Evolutionary conservation across 441 rosid species (phyloP).

Genomic region (Populus hybrid): DNA sequence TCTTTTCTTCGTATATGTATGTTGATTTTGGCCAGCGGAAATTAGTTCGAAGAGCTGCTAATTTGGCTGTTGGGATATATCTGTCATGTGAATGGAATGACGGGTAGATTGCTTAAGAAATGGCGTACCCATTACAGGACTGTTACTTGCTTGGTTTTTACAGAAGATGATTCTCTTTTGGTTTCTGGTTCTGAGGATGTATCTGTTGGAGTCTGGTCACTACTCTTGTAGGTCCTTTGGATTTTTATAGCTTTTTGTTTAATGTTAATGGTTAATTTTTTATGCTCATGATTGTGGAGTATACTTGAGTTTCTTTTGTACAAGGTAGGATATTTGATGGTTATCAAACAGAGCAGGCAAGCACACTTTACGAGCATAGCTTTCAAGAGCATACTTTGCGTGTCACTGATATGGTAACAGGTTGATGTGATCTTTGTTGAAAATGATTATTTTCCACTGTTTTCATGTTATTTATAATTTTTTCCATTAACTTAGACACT

Average conservation of each 20-base stretch:
- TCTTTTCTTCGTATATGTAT: not conserved
- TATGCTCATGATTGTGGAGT: not conserved
- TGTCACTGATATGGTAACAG: conserved; percentile 63
- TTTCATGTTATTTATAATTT: not conserved
- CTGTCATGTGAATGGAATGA: conserved; percentile 14
- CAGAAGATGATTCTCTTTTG: conserved; percentile 67
- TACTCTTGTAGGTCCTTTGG: conserved; percentile 42
- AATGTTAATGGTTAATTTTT: not conserved
- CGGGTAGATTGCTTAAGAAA: conserved; percentile 70
- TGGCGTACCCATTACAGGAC: conserved; percentile 80
- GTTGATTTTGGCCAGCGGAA: not conserved
- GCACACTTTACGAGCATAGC: conserved; percentile 55
- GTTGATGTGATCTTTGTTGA: conserved; percentile 31
- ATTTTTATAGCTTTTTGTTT: not conserved
- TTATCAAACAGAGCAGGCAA: conserved; percentile 43
- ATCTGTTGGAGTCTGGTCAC: conserved; percentile 79
- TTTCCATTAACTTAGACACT: not conserved
- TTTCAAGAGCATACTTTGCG: conserved; percentile 56
- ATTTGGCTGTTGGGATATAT: not conserved
- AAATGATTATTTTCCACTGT: not conserved
- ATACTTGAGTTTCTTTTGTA: not conserved
- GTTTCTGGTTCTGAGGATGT: conserved; percentile 87
- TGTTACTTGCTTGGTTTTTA: conserved; percentile 81
- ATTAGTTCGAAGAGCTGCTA: not conserved
- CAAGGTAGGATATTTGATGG: conserved; percentile 72